Base-by-base conservation (phyloP, 1,139 yeast species). In the Blastobotrys serpentis region DNA sequence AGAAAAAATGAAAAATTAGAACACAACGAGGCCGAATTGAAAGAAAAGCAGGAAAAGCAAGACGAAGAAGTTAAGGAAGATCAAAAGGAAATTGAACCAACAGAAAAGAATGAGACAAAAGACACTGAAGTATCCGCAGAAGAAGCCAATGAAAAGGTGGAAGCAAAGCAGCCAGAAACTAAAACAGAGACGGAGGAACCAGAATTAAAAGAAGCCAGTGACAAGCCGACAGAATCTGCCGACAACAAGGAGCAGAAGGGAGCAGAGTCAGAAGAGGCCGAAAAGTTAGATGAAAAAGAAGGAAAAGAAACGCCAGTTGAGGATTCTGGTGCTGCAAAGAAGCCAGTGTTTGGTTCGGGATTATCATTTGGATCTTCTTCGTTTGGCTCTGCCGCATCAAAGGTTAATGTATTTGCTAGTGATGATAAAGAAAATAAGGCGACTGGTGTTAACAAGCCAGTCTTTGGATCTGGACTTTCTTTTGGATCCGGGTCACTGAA, bases 301-400 rank as follows among this genome's bases (percentile, higher is more conserved):
- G 21, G 34, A 17, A 39, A 18, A 17, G 46, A 43, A 5, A 39
- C 26, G 25, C 43, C 43, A 36, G 21, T 40, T 18, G 36, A 36
- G 17, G 22, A 49, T 32, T 18, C 32, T 21, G 23, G 23, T 21
- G 25, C 32, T 26, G 21, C 37, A n/a, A 33, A 34, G 18, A 45
- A 38, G 23, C 48, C 52, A 19, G 54, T 52, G 4, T 55, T 55
- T 44, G 57, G 57, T 2, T 48, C 53, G 3, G 50, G 50, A 49
- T 49, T 63, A 51, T 53, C 58, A 36, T 65, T 70, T 19, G 69
- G 71, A 32, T 56, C 71, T 17, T 14, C 46, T 2, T 22, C 51
- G 13, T 44, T 44, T 29, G 48, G 48, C 18, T 18, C 40, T 2
- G 36, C 29, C n/a, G n/a, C n/a, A n/a, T 16, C 37, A 1, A 44